Base-by-base conservation (phyloP, 371 early-diverging fungal species). In the Dichotomocladium elegans region DNA sequence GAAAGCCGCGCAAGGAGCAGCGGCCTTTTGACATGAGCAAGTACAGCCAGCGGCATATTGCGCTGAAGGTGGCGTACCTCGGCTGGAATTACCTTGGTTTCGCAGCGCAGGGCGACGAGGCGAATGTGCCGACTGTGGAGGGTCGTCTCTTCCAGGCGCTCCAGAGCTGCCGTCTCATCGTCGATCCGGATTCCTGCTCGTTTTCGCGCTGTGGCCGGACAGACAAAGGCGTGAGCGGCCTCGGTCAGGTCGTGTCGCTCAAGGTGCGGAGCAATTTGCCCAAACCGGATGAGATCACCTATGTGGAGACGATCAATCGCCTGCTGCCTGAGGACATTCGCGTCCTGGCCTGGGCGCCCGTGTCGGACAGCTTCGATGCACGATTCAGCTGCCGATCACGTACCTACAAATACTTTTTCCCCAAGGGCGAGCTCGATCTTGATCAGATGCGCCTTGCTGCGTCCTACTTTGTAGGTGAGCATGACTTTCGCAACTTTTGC, bases 401-500 rank as follows among this genome's bases (percentile, higher is more conserved):
- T 15, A 82, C 85, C 34, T 99, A 99, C 80, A 86, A 91, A 53
- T 99, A 99, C 74, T 94, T 91, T 55, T 97, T 99, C 68, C 76
- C 77, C 33, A 68, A 68, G 26, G 75, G 78, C n/a, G 67, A 68
- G n/a, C 69, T 88, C 22, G 58, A 72, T 50, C 76, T 96, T 31
- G 79, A 70, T 1, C 53, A 46, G 9, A 97, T 99, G 96, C 77
- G 79, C 15, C 63, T 79, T 8, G 96, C 91, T 0, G 87, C 90
- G 8, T 29, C 57, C 19, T 62, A 72, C 33, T 86, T 90, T 43
- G 54, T 88, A 44, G 98, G 98, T 22, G 68, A 79, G 2, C 95
- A 95, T 55, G 95, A 98, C 60, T 97, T 93, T 57, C 83, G 97
- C 44, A 90, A 95, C 70, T 94, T 99, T 64, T 98, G 96, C 68